Conservation (phyloP, 768 basidiomycete genomes). For the Psilocybe subaeruginosa region DNA sequence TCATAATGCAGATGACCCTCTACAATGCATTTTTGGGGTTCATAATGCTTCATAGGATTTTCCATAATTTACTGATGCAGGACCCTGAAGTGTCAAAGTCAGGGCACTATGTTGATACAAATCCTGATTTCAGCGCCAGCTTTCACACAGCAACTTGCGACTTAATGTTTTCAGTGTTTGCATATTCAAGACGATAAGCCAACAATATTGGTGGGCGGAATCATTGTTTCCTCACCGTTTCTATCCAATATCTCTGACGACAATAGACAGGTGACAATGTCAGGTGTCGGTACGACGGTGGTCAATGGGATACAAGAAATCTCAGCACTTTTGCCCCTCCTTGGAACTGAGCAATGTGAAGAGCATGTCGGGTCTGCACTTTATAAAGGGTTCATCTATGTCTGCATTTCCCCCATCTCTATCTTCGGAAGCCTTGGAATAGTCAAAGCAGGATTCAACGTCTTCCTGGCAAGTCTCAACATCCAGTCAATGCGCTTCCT, state of each 20-base stretch:
- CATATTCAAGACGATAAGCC: no score
- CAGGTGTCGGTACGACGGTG: conserved; percentile 5
- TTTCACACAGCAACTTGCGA: no score
- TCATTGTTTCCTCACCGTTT: no score
- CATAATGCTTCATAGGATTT: no score
- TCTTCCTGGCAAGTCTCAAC: conserved; percentile 14
- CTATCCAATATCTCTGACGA: not conserved
- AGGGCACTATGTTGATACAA: no score
- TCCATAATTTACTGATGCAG: no score
- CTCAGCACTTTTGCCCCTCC: conserved; percentile 14
- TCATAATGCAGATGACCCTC: no score
- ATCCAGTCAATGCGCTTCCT: conserved; percentile 8
- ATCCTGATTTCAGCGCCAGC: no score
- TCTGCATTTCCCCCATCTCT: conserved; percentile 10
- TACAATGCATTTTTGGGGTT: no score
- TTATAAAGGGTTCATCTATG: conserved; percentile 15
- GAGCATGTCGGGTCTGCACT: conserved; percentile 16
- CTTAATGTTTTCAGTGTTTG: no score
- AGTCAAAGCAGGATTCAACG: conserved; percentile 13
- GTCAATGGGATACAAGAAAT: conserved; percentile 16
- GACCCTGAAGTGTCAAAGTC: no score
- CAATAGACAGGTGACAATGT: not conserved
- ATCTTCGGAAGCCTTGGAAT: conserved; percentile 19
- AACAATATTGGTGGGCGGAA: no score
- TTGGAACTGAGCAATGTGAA: conserved; percentile 21